A percentile compares a stretch with the other conserved stretches of the same genome.
These are phyloP conservation scores for Stromatinia cepivora DNA, from an alignment of 2,329 filamentous ascomycete genomes.

Conservation along the genomic window DNA sequence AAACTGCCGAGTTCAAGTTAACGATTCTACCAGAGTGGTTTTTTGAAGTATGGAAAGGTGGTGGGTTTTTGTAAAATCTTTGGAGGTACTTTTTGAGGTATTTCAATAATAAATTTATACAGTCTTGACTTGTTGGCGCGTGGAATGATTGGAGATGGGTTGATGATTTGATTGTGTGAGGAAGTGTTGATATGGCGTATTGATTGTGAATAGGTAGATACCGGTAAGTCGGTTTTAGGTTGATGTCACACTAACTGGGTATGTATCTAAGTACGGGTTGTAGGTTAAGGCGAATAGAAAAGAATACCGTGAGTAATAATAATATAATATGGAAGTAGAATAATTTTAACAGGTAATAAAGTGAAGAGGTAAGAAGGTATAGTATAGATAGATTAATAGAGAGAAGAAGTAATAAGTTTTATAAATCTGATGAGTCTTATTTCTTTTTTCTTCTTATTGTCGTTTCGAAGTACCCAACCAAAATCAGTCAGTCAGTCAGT, in stretches of 20 bases:
- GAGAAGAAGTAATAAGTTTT: neutral
- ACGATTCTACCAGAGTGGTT: slow-evolving; percentile 3
- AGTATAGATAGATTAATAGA: neutral
- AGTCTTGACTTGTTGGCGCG: neutral
- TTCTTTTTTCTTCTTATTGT: neutral
- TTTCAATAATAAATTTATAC: neutral
- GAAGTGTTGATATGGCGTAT: slow-evolving; percentile 3
- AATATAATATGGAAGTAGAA: neutral
- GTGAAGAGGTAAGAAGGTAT: neutral
- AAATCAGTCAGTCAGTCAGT: neutral
- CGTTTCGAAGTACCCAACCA: neutral
- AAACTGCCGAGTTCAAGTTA: slow-evolving; percentile 18
- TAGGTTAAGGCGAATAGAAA: neutral
- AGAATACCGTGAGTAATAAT: too few relatives aligned
- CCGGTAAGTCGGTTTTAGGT: too few relatives aligned
- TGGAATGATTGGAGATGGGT: neutral
- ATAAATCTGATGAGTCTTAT: neutral
- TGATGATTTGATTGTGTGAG: slow-evolving; percentile 1
- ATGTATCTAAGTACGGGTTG: neutral
- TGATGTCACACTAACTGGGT: too few relatives aligned
- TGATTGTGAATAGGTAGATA: neutral
- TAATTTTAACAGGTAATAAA: neutral
- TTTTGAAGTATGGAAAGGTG: neutral
- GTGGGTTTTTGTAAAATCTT: neutral
- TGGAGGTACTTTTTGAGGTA: neutral